phyloP scores from a whole-genome alignment of 2,329 filamentous ascomycete species.

The Lecanosticta acicola region DNA sequence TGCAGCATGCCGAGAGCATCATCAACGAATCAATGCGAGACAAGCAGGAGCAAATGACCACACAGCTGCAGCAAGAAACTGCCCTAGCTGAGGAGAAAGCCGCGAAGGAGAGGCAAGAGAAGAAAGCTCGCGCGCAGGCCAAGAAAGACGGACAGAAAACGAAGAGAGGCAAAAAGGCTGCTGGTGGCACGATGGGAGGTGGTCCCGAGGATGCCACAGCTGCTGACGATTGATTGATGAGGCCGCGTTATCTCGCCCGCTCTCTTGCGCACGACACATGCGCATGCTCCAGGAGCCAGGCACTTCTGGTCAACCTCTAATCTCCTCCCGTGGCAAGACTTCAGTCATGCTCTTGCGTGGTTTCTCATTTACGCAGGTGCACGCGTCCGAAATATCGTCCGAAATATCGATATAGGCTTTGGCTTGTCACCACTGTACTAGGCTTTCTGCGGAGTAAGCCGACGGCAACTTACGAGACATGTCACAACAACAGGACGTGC shows the following conservation, averaged over 20 bases:
- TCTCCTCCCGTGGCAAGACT: background rate
- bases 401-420: too few species aligned
- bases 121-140: constrained; percentile 30
- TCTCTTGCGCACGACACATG: background rate
- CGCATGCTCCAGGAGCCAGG: background rate
- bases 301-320: background rate
- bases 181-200: constrained; percentile 21
- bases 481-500: too few species aligned
- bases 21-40: constrained; percentile 29
- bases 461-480: too few species aligned
- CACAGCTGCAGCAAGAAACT: constrained; percentile 32
- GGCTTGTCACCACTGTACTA: too few species aligned
- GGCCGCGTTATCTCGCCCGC: background rate
- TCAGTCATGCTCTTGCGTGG: too few species aligned
- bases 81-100: constrained; percentile 31
- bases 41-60: constrained; percentile 31
- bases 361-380: too few species aligned
- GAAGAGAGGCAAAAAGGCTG: background rate
- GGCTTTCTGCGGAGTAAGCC: too few species aligned
- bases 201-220: constrained; percentile 14
- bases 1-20: constrained; percentile 32
- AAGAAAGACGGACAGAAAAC: constrained; percentile 24
- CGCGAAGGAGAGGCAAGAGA: constrained; percentile 30
- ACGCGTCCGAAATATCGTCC: too few species aligned
- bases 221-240: too few species aligned